Conservation (phyloP, 2,329 filamentous ascomycete species). For the Pseudovirgaria hyperparasitica region DNA sequence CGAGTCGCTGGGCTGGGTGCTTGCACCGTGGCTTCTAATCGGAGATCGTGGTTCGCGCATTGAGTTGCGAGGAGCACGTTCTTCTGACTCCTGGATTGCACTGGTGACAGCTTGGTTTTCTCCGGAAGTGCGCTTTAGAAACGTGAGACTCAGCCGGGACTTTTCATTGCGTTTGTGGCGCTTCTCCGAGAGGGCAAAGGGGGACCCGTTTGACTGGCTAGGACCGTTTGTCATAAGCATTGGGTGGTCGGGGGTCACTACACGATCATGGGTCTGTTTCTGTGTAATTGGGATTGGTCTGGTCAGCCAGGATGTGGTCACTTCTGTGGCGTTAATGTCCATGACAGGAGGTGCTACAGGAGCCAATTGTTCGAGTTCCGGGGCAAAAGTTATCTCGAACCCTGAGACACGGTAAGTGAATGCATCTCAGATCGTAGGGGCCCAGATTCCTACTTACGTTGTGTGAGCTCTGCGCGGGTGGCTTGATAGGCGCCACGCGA, state of each 20-base stretch:
- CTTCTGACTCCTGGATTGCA: constrained; percentile 10
- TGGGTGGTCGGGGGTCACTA: too few species aligned
- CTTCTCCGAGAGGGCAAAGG: constrained; percentile 11
- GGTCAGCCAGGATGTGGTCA: too few species aligned
- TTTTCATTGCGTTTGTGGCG: constrained; percentile 23
- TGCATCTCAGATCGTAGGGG: not conserved
- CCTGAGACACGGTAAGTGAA: constrained; percentile 17
- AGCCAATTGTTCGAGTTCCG: constrained; percentile 29
- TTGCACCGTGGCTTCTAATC: constrained; percentile 15
- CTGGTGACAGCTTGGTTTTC: constrained; percentile 12
- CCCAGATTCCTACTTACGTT: constrained; percentile 39
- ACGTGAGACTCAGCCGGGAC: constrained; percentile 24
- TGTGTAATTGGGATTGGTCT: too few species aligned
- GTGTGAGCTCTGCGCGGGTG: constrained; percentile 47
- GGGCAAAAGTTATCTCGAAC: constrained; percentile 32
- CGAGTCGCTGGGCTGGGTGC: constrained; percentile 17
- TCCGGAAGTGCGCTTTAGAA: constrained; percentile 22
- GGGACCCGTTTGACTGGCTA: constrained; percentile 2
- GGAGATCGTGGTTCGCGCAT: constrained; percentile 14
- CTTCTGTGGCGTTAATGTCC: constrained; percentile 14
- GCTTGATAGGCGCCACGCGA: constrained; percentile 48
- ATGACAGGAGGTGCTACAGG: constrained; percentile 10
- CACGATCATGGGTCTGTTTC: too few species aligned
- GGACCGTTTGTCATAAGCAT: constrained; percentile 6
- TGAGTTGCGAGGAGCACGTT: constrained; percentile 23